Conservation (phyloP, 1,139 yeast genomes). For the Taphrina confusa region DNA sequence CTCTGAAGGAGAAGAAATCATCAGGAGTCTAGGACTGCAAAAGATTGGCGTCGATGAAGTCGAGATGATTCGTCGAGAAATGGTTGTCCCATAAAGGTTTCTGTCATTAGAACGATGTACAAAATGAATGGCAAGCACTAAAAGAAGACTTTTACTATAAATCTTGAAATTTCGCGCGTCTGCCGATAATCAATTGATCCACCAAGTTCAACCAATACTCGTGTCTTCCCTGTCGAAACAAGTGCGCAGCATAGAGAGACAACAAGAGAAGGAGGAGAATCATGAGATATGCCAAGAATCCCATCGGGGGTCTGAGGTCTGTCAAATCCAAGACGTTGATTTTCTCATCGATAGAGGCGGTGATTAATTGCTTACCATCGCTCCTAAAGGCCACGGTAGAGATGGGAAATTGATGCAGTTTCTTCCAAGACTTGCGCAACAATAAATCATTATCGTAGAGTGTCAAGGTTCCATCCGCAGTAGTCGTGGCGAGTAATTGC, state of each 20-base stretch:
- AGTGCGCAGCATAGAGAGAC: neutral
- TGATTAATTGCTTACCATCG: slow-evolving; percentile 18
- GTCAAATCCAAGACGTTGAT: slow-evolving; percentile 27
- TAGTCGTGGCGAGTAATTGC: slow-evolving; percentile 7
- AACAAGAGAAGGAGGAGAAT: neutral
- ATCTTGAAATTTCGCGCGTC: neutral
- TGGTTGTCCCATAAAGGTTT: slow-evolving; percentile 9
- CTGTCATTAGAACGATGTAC: neutral
- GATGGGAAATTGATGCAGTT: slow-evolving; percentile 24
- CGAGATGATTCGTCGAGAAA: slow-evolving; percentile 29
- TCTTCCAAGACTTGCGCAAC: slow-evolving; percentile 2
- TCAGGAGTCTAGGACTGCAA: slow-evolving; percentile 5
- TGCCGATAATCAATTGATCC: neutral
- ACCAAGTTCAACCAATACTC: slow-evolving; percentile 7
- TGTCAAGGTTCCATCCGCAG: slow-evolving; percentile 8
- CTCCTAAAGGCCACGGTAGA: slow-evolving; percentile 17
- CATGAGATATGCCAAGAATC: neutral
- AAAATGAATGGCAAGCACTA: neutral
- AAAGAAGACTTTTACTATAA: neutral
- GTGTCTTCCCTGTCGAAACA: neutral
- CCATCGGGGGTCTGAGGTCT: slow-evolving; percentile 3
- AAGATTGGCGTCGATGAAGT: slow-evolving; percentile 29
- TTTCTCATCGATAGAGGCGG: slow-evolving; percentile 31
- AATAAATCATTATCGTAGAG: slow-evolving; percentile 10
- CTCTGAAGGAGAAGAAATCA: slow-evolving; percentile 21